phyloP scores from a whole-genome alignment of 1,284 basidiomycete genomes.

The Lentinus polychrous region DNA sequence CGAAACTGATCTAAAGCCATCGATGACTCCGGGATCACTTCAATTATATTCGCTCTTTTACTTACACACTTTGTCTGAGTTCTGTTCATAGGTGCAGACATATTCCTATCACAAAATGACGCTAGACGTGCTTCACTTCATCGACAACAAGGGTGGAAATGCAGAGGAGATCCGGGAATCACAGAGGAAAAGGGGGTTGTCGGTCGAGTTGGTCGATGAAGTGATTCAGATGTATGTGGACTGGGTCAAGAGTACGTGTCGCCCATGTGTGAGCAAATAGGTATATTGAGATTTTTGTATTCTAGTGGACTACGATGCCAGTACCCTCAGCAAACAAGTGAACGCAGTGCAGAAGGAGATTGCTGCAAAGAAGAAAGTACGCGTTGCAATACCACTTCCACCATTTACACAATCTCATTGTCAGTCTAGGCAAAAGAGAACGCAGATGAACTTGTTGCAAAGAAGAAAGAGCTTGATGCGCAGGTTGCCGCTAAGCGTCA shows the following conservation, averaged over 20 bases:
- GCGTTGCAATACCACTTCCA: conserved; percentile 1
- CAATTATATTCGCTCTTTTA: conserved; percentile 3
- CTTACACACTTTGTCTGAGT: not conserved
- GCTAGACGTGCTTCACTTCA: conserved; percentile 71
- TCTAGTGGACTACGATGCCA: conserved; percentile 81
- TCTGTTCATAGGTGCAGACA: no score
- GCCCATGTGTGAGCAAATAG: no score
- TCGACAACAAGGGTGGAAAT: conserved; percentile 89
- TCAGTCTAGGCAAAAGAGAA: conserved; percentile 74
- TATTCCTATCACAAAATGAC: conserved; percentile 53
- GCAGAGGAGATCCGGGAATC: conserved; percentile 90
- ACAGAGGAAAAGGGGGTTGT: conserved; percentile 85
- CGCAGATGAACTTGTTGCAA: conserved; percentile 78
- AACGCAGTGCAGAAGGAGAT: conserved; percentile 95
- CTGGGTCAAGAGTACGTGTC: conserved; percentile 82
- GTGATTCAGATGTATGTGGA: conserved; percentile 88
- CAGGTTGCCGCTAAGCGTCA: conserved; percentile 75
- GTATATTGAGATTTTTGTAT: not conserved
- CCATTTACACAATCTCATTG: not conserved
- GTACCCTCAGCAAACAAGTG: conserved; percentile 73
- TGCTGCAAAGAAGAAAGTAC: conserved; percentile 86
- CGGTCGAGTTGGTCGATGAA: conserved; percentile 90
- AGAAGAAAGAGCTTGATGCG: conserved; percentile 77
- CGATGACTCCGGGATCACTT: conserved; percentile 5
- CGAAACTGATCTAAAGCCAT: conserved; percentile 1